Evolutionary conservation across 306 rosid genomes (phyloP).

Genomic region (Cicer arietinum): DNA sequence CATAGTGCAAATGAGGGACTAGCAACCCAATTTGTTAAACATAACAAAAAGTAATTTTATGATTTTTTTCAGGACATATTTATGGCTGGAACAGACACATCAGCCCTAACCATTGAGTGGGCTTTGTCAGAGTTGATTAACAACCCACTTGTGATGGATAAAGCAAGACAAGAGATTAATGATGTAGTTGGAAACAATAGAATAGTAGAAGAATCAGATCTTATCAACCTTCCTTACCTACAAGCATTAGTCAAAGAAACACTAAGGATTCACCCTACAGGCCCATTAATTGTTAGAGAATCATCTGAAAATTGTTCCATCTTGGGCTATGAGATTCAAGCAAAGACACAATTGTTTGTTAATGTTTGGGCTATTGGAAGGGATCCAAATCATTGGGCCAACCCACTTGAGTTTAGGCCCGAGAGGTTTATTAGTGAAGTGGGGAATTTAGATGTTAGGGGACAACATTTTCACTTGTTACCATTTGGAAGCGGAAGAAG

Average conservation of each 20-base stretch:
- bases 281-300: conserved; percentile 72
- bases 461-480: conserved; percentile 70
- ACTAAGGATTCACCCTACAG: conserved; percentile 80
- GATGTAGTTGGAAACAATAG: conserved; percentile 58
- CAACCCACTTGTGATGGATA: conserved; percentile 63
- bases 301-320: conserved; percentile 56
- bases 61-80: conserved; percentile 56
- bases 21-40: not conserved
- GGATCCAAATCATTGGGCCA: conserved; percentile 75
- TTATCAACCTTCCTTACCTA: conserved; percentile 65
- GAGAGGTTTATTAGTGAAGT: conserved; percentile 65
- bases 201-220: conserved; percentile 71
- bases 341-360: conserved; percentile 66
- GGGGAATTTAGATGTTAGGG: conserved; percentile 67
- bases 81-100: conserved; percentile 69
- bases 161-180: conserved; percentile 71
- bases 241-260: conserved; percentile 86
- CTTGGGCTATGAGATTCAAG: conserved; percentile 68
- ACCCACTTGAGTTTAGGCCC: conserved; percentile 73
- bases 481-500: conserved; percentile 95
- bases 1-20: not conserved
- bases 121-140: conserved; percentile 70
- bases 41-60: not conserved
- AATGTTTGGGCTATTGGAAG: conserved; percentile 86
- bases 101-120: conserved; percentile 67